Base-by-base conservation (phyloP, 225 moss, liverwort and hornwort genomes). In the Straminergon stramineum region DNA sequence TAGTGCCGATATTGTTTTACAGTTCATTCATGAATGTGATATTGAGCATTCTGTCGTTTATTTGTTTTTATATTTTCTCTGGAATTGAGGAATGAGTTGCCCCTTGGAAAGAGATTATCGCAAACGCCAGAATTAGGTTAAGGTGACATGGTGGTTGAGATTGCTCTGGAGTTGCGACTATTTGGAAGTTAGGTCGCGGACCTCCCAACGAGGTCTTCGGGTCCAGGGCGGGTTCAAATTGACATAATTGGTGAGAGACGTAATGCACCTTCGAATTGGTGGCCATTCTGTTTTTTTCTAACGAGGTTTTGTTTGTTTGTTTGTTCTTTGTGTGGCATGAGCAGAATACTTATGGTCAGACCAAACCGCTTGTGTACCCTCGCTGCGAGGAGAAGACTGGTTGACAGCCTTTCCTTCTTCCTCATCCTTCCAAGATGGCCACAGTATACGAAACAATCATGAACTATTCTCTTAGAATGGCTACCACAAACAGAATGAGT, bases 301-400 rank as follows among this genome's bases (percentile, higher is more conserved):
- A 90, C 30, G 69, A 77, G 31, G 2, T 19, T 41, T 85, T 68
- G 6, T 23, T 48, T 57, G 16, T 58, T 26, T 83, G 7, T 83
- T 66, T 34, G 32, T 78, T 83, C 53, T 66, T 19, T 57, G 34
- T 91, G 57, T 86, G 18, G 75, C 41, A 28, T 70, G 70, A 64
- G 79, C 91, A 89, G 77, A 58, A 26, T 64, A 83, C 89, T 89
- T 90, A 84, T 89, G 91, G 89, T 87, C 73, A 84, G 79, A 10
- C 80, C 39, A 48, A 10, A 48, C 48, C 48, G 18, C 80, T 58
- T 17, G 21, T 77, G 3, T 77, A 30, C 74, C 79, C 87, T 91
- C 84, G 19, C 90, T 87, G 70, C 89, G 90, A 87, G 89, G 91
- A 88, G 91, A 85, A 91, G 53, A 69, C 45, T 60, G 71, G 80